These are phyloP conservation scores for Eleusine coracana DNA, from an alignment of 176 grass and related monocot genomes.

Conservation along the genomic window DNA sequence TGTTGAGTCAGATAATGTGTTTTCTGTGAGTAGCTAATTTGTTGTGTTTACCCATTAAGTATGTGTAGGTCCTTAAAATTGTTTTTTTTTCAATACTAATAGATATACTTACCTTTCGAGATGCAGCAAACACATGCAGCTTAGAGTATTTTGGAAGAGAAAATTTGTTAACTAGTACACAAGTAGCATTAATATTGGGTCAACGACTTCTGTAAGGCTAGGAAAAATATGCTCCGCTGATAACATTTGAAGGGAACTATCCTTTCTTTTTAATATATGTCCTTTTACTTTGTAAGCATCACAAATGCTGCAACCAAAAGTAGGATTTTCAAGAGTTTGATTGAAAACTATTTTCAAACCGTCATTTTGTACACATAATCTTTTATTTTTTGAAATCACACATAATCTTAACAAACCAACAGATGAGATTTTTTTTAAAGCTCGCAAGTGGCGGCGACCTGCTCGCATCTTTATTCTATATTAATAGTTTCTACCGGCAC, in stretches of 20 bases:
- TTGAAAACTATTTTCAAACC: neutral
- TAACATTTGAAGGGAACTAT: neutral
- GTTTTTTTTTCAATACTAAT: neutral
- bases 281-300: too few species aligned
- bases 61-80: neutral
- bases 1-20: neutral
- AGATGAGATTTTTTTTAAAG: too few species aligned
- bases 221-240: neutral
- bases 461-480: too few species aligned
- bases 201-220: neutral
- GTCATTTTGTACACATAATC: neutral
- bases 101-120: neutral
- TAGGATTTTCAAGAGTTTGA: neutral
- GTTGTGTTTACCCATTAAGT: neutral
- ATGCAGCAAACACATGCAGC: slow-evolving; percentile 7
- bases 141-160: neutral
- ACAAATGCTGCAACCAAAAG: neutral
- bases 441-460: too few species aligned
- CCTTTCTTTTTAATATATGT: neutral
- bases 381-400: neutral
- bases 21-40: neutral
- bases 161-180: neutral
- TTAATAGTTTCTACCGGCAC: too few species aligned
- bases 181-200: neutral
- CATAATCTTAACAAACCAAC: too few species aligned